Percentiles rank a stretch among this genome's conserved stretches.
These are phyloP conservation scores for Neurospora crassa DNA, from an alignment of 2,329 filamentous ascomycete genomes.

Conservation along the genomic window DNA sequence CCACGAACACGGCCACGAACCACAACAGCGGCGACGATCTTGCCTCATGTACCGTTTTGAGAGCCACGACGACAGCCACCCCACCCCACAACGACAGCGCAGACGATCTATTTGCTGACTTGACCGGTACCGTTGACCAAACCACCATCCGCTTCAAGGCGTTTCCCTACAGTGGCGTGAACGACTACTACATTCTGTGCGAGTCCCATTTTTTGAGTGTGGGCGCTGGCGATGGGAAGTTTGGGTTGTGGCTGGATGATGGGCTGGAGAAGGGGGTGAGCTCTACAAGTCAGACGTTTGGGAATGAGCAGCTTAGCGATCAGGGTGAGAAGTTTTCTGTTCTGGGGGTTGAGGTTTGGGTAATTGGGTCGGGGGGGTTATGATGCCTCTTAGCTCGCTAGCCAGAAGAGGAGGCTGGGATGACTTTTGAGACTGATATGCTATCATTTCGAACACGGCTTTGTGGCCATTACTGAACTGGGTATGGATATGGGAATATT, in stretches of 20 bases:
- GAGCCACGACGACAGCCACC: not conserved
- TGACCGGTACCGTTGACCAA: constrained; percentile 39
- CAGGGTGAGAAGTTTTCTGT: constrained; percentile 89
- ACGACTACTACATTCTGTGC: constrained; percentile 95
- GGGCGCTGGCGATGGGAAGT: constrained; percentile 81
- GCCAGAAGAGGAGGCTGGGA: not conserved
- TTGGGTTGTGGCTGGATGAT: constrained; percentile 89
- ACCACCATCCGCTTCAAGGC: constrained; percentile 88
- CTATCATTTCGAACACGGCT: not conserved
- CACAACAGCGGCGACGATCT: not conserved
- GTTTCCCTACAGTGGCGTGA: constrained; percentile 90
- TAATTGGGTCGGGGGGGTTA: constrained; percentile 49
- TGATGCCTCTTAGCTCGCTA: not conserved
- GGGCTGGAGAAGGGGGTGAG: constrained; percentile 77
- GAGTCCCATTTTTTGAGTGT: constrained; percentile 77
- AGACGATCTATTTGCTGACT: not conserved
- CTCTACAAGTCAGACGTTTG: constrained; percentile 79
- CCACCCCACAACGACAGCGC: constrained; percentile 5
- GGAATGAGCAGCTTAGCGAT: constrained; percentile 88
- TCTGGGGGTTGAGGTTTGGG: constrained; percentile 88
- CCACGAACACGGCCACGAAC: not conserved
- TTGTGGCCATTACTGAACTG: not conserved
- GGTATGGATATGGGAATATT: not conserved
- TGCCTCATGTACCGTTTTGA: constrained; percentile 7
- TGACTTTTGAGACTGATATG: not conserved